phyloP scores from a whole-genome alignment of 2,329 filamentous ascomycete species.

The Ophiostoma fasciatum region DNA sequence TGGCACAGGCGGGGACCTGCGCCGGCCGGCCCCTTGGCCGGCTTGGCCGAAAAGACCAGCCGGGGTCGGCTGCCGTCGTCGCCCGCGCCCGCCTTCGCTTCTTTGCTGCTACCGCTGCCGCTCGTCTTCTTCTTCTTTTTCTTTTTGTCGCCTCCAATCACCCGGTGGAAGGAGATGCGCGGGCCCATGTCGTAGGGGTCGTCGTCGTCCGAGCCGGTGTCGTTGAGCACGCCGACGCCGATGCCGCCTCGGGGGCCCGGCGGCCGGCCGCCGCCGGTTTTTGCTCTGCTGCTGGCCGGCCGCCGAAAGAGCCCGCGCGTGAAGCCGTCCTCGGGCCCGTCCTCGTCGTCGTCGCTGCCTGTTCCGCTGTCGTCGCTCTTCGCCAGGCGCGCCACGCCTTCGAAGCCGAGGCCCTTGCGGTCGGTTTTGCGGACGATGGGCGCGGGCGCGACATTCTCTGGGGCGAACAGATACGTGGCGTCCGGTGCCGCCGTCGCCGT shows the following conservation, averaged over 20 bases:
- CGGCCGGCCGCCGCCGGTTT: conserved; percentile 20
- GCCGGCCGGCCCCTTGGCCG: not conserved
- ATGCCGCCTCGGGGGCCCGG: too few species aligned
- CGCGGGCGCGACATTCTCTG: conserved; percentile 61
- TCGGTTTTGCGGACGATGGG: conserved; percentile 50
- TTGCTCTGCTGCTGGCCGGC: conserved; percentile 30
- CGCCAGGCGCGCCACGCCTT: conserved; percentile 39
- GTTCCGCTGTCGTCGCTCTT: conserved; percentile 12
- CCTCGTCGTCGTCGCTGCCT: conserved; percentile 24
- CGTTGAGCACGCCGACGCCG: conserved; percentile 79
- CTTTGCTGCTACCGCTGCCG: too few species aligned
- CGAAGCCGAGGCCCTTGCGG: conserved; percentile 55
- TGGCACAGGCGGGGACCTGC: conserved; percentile 52
- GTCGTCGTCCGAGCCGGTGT: conserved; percentile 88
- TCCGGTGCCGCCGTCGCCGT: conserved; percentile 28
- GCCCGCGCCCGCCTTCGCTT: not conserved
- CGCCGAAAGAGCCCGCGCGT: too few species aligned
- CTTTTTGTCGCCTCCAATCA: conserved; percentile 69
- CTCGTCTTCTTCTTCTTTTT: conserved; percentile 45
- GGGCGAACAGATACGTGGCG: conserved; percentile 63
- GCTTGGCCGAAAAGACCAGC: conserved; percentile 60
- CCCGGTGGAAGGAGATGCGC: conserved; percentile 71
- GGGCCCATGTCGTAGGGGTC: conserved; percentile 89
- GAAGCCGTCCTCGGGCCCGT: conserved; percentile 31
- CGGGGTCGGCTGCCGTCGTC: conserved; percentile 27